phyloP scores from a whole-genome alignment of 139 green algal species.

The Chlamydomonas sphaeroides region DNA sequence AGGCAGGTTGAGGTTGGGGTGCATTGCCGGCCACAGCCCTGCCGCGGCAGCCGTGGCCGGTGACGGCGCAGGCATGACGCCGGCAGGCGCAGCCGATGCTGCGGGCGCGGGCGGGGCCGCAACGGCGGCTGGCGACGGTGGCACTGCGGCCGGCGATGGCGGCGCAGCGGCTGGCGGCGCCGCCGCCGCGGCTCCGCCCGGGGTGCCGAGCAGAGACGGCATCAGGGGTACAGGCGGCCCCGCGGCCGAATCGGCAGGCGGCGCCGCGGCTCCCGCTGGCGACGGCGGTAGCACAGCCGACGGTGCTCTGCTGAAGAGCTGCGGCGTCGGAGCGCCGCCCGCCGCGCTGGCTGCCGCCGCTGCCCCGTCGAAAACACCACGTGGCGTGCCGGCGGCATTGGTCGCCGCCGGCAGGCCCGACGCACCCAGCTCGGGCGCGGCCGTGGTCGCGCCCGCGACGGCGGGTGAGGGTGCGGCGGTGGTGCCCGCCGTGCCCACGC shows the following conservation, averaged over 20 bases:
- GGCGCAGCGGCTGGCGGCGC: no score
- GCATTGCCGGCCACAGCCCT: not conserved
- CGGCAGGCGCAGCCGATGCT: no score
- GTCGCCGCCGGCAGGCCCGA: not conserved
- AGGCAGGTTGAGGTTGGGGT: not conserved
- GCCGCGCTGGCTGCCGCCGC: not conserved
- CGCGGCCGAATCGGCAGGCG: not conserved
- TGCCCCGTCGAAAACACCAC: not conserved
- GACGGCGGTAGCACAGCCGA: not conserved
- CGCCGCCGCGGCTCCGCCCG: no score
- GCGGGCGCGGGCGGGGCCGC: no score
- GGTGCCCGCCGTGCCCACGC: no score
- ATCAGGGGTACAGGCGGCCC: no score
- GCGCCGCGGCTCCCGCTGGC: not conserved
- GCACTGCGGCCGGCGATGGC: no score
- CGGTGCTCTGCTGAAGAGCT: not conserved
- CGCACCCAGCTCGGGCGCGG: no score
- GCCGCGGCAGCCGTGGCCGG: not conserved
- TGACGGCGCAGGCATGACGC: not conserved
- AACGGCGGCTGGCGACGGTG: no score
- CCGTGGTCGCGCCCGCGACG: no score
- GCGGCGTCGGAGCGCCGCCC: not conserved
- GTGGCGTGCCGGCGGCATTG: not conserved
- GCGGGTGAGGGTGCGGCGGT: no score
- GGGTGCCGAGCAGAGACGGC: no score